Conservation (phyloP, 2,329 filamentous ascomycete species). For the Arthrobotrys musiformis region DNA sequence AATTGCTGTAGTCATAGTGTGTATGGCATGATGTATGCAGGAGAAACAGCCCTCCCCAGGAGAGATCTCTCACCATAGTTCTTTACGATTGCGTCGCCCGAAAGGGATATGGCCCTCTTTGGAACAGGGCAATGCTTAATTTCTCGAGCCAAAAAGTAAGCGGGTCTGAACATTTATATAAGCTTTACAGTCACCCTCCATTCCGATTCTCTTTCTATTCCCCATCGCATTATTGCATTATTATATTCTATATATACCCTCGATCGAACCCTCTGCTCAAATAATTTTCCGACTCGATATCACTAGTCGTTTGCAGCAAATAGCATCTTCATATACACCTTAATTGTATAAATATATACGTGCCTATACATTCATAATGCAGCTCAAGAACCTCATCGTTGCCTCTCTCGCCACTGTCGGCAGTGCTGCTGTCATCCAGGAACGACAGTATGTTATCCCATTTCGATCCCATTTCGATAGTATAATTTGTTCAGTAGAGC, state of each 20-base stretch:
- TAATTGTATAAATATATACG: no score
- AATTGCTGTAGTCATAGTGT: neutral
- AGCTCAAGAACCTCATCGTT: constrained; percentile 49
- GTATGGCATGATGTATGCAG: neutral
- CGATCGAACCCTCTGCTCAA: neutral
- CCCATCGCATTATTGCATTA: neutral
- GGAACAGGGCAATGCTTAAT: neutral
- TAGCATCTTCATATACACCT: no score
- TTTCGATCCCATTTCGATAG: neutral
- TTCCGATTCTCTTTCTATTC: neutral
- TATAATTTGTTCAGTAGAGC: no score
- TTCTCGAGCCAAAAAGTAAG: neutral
- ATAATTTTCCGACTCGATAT: neutral
- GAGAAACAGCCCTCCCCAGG: neutral
- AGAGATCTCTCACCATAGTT: neutral
- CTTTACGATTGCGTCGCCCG: constrained; percentile 1
- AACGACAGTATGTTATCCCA: constrained; percentile 34
- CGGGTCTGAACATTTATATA: neutral
- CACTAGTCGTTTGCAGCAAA: no score
- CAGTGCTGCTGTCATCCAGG: constrained; percentile 37
- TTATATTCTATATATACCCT: neutral
- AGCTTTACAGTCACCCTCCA: neutral
- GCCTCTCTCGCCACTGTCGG: constrained; percentile 30
- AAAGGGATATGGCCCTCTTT: neutral
- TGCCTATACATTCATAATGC: constrained; percentile 31